Conservation (phyloP, 148 eudicot species). For the Simmondsia chinensis region DNA sequence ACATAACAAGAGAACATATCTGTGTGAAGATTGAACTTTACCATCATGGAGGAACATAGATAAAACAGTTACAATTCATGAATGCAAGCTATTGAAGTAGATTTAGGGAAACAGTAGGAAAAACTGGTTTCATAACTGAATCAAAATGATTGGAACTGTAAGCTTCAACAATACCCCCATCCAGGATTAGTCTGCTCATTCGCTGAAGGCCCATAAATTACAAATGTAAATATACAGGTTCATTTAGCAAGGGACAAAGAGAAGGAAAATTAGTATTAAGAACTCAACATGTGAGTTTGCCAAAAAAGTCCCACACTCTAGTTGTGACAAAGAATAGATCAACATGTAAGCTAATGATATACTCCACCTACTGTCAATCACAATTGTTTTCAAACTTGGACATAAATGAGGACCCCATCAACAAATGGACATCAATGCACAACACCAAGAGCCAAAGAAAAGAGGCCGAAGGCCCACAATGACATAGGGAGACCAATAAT, state of each 20-base stretch:
- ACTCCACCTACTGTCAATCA: too few species aligned
- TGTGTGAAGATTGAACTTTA: constrained; percentile 56
- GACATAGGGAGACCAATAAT: too few species aligned
- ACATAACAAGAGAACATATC: constrained; percentile 70
- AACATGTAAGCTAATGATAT: too few species aligned
- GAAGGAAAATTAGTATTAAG: too few species aligned
- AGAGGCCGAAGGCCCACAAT: too few species aligned
- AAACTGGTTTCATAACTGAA: constrained; percentile 41
- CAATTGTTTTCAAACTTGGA: too few species aligned
- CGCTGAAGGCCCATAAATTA: constrained; percentile 32
- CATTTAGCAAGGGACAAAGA: not conserved
- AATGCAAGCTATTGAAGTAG: not conserved
- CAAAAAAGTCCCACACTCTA: too few species aligned
- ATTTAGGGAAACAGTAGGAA: not conserved
- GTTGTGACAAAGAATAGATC: too few species aligned
- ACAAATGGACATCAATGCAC: too few species aligned
- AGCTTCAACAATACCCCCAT: constrained; percentile 60
- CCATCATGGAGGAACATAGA: not conserved
- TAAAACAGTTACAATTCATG: not conserved
- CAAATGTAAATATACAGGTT: not conserved
- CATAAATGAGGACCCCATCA: too few species aligned
- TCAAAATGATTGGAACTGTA: constrained; percentile 62
- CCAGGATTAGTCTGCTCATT: constrained; percentile 52
- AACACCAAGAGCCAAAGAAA: too few species aligned
- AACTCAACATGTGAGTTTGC: too few species aligned